These are phyloP conservation scores for Harrya chromipes DNA, from an alignment of 768 basidiomycete species.

Conservation along the genomic window DNA sequence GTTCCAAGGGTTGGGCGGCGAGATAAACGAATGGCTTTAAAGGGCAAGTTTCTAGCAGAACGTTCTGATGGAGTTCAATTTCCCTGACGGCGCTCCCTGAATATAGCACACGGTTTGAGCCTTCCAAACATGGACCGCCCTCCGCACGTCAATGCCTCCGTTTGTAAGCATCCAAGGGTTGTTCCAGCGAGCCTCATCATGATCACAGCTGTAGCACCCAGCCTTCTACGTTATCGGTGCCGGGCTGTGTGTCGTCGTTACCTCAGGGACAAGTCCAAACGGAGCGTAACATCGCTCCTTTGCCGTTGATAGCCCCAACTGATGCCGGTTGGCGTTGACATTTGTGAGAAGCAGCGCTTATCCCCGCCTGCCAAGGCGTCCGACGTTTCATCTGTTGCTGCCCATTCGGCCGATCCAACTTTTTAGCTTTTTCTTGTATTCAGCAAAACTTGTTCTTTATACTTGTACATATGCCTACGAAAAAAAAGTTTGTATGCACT, in stretches of 20 bases:
- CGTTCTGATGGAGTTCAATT: conserved; percentile 20
- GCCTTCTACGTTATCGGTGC: conserved; percentile 11
- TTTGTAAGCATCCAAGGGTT: not conserved
- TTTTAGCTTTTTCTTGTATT: conserved; percentile 17
- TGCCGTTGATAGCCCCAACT: not conserved
- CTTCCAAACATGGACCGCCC: conserved; percentile 17
- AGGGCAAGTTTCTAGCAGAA: conserved; percentile 30
- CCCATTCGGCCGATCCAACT: too few species aligned
- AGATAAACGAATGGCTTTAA: conserved; percentile 19
- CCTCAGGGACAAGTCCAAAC: conserved; percentile 7
- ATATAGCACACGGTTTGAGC: conserved; percentile 20
- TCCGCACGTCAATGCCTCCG: not conserved
- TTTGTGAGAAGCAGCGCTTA: conserved; percentile 5
- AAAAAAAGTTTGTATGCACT: conserved; percentile 30
- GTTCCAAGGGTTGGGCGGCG: conserved; percentile 6
- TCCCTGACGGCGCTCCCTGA: conserved; percentile 1
- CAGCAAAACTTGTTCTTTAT: conserved; percentile 29
- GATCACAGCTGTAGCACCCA: conserved; percentile 1
- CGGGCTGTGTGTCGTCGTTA: conserved; percentile 19
- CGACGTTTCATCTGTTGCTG: conserved; percentile 5
- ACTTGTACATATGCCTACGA: conserved; percentile 35
- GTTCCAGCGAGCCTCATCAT: conserved; percentile 11
- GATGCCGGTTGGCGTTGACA: conserved; percentile 2
- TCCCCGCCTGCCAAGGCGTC: not conserved
- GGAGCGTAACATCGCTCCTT: not conserved